Evolutionary conservation across 805 yeast species (phyloP).

Genomic region (Candida parachauliodes): DNA sequence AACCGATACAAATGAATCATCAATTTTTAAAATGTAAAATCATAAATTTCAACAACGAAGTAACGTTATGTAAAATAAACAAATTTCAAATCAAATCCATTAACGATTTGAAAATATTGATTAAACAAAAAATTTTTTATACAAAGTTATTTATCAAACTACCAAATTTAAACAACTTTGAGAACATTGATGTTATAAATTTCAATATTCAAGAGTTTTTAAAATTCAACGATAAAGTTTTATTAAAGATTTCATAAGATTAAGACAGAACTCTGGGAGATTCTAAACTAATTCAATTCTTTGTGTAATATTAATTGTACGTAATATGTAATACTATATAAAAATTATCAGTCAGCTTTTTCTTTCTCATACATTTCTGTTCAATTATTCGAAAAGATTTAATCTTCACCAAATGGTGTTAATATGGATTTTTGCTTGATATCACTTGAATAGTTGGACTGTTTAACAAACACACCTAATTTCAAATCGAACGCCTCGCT

Average conservation of each 20-base stretch:
- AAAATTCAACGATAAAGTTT: slow-evolving; percentile 18
- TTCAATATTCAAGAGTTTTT: slow-evolving; percentile 18
- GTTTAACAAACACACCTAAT: too few relatives aligned
- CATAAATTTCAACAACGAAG: slow-evolving; percentile 23
- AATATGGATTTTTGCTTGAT: too few relatives aligned
- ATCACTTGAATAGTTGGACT: too few relatives aligned
- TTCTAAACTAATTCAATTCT: too few relatives aligned
- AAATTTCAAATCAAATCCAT: slow-evolving; percentile 19
- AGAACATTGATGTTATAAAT: slow-evolving; percentile 24
- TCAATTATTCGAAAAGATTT: too few relatives aligned
- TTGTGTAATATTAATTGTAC: slow-evolving; percentile 1
- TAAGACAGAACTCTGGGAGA: too few relatives aligned
- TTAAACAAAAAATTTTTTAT: slow-evolving; percentile 23
- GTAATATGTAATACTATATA: slow-evolving; percentile 1
- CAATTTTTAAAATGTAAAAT: slow-evolving; percentile 26
- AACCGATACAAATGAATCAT: neutral
- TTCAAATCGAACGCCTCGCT: too few relatives aligned
- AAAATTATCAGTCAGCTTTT: too few relatives aligned
- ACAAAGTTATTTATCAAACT: slow-evolving; percentile 24
- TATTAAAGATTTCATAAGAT: slow-evolving; percentile 14
- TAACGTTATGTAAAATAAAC: slow-evolving; percentile 22
- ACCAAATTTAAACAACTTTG: slow-evolving; percentile 19
- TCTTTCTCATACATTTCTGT: too few relatives aligned
- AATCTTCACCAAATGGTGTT: too few relatives aligned
- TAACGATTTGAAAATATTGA: slow-evolving; percentile 22